These are phyloP conservation scores for Lichtheimia ramosa DNA, from an alignment of 371 early-diverging fungal genomes.

Conservation along the genomic window DNA sequence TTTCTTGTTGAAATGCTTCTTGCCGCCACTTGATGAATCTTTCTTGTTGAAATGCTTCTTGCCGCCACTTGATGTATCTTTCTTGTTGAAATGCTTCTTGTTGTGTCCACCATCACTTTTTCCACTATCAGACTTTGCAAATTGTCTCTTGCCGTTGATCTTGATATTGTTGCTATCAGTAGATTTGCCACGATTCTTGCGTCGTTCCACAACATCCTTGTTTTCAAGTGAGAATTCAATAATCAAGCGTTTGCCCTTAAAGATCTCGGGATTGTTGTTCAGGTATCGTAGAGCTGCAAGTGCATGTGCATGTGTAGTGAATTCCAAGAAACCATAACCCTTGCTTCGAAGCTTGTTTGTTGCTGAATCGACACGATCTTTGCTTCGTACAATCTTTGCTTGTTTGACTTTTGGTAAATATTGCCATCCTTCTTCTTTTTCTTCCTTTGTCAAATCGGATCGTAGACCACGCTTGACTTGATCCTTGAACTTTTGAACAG, in stretches of 20 bases:
- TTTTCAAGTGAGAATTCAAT: conserved; percentile 96
- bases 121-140: too few relatives aligned
- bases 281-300: conserved; percentile 88
- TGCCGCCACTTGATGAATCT: too few relatives aligned
- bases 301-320: conserved; percentile 83
- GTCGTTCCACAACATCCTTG: conserved; percentile 71
- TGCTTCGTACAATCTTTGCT: conserved; percentile 83
- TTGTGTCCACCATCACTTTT: too few relatives aligned
- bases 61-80: too few relatives aligned
- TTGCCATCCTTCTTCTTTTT: conserved; percentile 76
- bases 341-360: conserved; percentile 72
- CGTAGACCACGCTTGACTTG: conserved; percentile 72
- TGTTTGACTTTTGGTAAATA: conserved; percentile 67
- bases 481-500: conserved; percentile 78
- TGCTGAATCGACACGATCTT: conserved; percentile 72
- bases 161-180: not conserved
- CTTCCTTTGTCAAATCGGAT: conserved; percentile 67
- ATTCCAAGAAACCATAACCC: conserved; percentile 95
- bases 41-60: too few relatives aligned
- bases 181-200: conserved; percentile 44
- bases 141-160: not conserved
- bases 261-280: conserved; percentile 82
- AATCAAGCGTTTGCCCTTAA: conserved; percentile 61
- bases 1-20: too few relatives aligned
- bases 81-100: too few relatives aligned